Evolutionary conservation across 2,329 filamentous ascomycete species (phyloP).

Genomic region (Penicillium sp.): DNA sequence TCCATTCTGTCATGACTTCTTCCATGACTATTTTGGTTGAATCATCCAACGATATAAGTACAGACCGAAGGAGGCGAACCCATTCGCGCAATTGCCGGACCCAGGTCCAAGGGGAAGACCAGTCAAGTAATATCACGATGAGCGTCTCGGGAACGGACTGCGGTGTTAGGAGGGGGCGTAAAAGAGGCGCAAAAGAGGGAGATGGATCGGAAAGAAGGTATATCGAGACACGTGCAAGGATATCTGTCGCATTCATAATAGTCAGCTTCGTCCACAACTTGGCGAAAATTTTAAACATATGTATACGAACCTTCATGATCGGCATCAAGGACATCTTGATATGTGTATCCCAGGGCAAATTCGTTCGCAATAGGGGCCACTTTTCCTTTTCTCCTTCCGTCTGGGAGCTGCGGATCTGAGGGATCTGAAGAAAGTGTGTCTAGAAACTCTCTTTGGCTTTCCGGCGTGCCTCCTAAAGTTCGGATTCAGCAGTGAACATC

Average conservation of each 20-base stretch:
- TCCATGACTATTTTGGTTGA: slow-evolving; percentile 81
- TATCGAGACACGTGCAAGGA: slow-evolving; percentile 80
- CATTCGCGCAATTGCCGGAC: slow-evolving; percentile 82
- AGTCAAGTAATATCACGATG: slow-evolving; percentile 88
- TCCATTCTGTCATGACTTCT: slow-evolving; percentile 76
- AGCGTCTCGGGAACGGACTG: slow-evolving; percentile 81
- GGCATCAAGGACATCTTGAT: slow-evolving; percentile 88
- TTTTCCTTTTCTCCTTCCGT: slow-evolving; percentile 50
- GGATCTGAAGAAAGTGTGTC: slow-evolving; percentile 52
- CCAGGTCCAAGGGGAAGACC: slow-evolving; percentile 92
- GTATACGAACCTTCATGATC: slow-evolving; percentile 73
- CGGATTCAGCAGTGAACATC: slow-evolving; percentile 3
- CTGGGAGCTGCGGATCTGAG: slow-evolving; percentile 37
- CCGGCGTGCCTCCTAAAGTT: slow-evolving; percentile 67
- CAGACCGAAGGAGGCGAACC: slow-evolving; percentile 76
- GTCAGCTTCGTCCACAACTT: background rate
- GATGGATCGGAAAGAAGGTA: slow-evolving; percentile 86
- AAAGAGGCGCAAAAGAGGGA: slow-evolving; percentile 73
- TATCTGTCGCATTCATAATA: slow-evolving; percentile 55
- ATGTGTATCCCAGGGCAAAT: slow-evolving; percentile 90
- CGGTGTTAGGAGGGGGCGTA: slow-evolving; percentile 78
- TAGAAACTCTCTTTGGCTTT: slow-evolving; percentile 80
- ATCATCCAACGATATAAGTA: slow-evolving; percentile 68
- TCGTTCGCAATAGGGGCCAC: slow-evolving; percentile 81
- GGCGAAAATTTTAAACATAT: background rate